Evolutionary conservation across 306 rosid species (phyloP).

Genomic region (Elaeagnus macrophylla): DNA sequence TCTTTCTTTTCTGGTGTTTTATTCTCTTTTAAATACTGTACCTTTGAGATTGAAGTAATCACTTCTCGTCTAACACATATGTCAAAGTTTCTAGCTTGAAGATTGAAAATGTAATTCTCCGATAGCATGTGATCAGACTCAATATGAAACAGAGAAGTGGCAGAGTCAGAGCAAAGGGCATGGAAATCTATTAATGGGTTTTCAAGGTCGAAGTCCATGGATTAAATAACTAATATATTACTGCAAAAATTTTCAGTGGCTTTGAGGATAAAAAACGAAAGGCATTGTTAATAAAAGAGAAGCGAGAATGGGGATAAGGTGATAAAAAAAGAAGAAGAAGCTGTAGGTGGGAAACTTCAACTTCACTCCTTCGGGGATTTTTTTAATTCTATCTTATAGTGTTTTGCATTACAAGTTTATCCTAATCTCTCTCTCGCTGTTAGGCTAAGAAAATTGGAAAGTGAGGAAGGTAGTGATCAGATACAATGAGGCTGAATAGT

Average conservation of each 20-base stretch:
- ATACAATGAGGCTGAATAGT: too few species aligned
- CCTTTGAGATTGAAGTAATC: background rate
- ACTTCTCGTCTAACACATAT: background rate
- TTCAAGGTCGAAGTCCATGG: conserved; percentile 90
- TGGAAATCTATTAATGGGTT: conserved; percentile 59
- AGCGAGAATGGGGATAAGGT: conserved; percentile 10
- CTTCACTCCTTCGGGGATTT: too few species aligned
- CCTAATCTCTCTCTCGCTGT: too few species aligned
- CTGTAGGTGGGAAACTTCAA: too few species aligned
- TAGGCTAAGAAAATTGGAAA: too few species aligned
- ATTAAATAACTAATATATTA: background rate
- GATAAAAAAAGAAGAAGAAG: background rate
- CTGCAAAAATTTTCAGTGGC: conserved; percentile 3
- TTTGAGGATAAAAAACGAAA: conserved; percentile 11
- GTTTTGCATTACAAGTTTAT: too few species aligned
- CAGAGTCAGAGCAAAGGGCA: conserved; percentile 29
- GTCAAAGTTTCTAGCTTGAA: background rate
- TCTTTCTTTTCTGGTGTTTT: too few species aligned
- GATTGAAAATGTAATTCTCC: conserved; percentile 31
- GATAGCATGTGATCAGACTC: conserved; percentile 85
- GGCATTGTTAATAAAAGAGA: conserved; percentile 24
- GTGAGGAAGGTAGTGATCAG: too few species aligned
- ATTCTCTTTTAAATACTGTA: background rate
- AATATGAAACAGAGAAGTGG: conserved; percentile 50
- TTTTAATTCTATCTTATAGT: too few species aligned